Conservation (phyloP, 2,329 filamentous ascomycete genomes). For the Claviceps quebecensis region DNA sequence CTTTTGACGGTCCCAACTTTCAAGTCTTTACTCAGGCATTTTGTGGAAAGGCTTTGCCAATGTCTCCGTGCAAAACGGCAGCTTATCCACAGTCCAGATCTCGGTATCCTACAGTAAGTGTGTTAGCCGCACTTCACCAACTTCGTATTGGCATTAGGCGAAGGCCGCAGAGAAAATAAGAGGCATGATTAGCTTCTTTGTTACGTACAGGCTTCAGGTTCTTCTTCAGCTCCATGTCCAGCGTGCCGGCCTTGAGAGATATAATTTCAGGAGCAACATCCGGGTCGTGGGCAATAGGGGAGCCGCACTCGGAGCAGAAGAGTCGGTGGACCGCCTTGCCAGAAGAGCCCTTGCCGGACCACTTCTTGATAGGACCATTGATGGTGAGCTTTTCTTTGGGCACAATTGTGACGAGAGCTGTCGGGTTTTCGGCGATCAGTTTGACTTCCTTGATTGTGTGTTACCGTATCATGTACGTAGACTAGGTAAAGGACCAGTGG, state of each 20-base stretch:
- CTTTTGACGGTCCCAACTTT: too few species aligned
- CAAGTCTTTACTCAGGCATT: constrained; percentile 41
- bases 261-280: constrained; percentile 58
- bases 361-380: constrained; percentile 52
- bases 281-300: constrained; percentile 56
- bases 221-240: constrained; percentile 52
- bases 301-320: constrained; percentile 57
- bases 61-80: constrained; percentile 55
- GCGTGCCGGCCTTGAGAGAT: constrained; percentile 52
- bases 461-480: not conserved
- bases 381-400: constrained; percentile 51
- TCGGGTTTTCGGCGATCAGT: not conserved
- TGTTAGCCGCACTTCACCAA: not conserved
- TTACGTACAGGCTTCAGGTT: constrained; percentile 45
- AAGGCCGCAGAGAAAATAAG: not conserved
- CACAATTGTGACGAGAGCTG: constrained; percentile 52
- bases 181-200: too few species aligned
- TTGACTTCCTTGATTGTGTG: constrained; percentile 19
- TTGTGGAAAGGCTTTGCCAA: constrained; percentile 47
- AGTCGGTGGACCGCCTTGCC: constrained; percentile 52
- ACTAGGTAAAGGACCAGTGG: too few species aligned
- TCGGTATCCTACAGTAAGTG: constrained; percentile 41
- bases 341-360: constrained; percentile 42
- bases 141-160: too few species aligned
- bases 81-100: constrained; percentile 56